These are phyloP conservation scores for Dactylorhiza incarnata DNA, from an alignment of 106 monocot species.

Conservation along the genomic window DNA sequence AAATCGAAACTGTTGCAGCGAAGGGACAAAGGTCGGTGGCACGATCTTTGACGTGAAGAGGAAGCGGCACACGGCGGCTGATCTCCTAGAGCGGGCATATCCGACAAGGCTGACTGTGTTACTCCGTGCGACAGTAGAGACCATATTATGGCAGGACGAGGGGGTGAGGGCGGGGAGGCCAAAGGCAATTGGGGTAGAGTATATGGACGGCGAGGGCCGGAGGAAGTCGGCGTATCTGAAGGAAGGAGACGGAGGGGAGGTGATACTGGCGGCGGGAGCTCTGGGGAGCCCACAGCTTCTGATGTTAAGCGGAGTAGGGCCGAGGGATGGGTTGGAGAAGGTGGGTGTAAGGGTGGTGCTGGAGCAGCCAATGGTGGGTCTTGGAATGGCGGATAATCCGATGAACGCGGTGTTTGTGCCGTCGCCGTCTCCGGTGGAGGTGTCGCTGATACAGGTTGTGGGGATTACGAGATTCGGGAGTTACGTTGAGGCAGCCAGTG, in stretches of 20 bases:
- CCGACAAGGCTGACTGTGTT: slow-evolving; percentile 32
- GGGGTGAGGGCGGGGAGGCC: slow-evolving; percentile 14
- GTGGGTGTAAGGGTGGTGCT: slow-evolving; percentile 31
- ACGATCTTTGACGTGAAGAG: slow-evolving; percentile 7
- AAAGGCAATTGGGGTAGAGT: slow-evolving; percentile 47
- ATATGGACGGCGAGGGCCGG: slow-evolving; percentile 32
- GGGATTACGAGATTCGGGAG: slow-evolving; percentile 51
- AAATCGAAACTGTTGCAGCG: no score
- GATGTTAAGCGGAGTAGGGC: slow-evolving; percentile 70
- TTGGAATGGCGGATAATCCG: slow-evolving; percentile 70
- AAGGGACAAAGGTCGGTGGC: slow-evolving; percentile 9
- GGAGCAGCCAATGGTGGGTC: slow-evolving; percentile 45
- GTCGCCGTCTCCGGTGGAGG: slow-evolving; percentile 43
- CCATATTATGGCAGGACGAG: slow-evolving; percentile 20
- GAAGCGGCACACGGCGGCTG: slow-evolving; percentile 33
- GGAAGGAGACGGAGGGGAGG: slow-evolving; percentile 24
- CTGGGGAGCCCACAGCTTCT: slow-evolving; percentile 73
- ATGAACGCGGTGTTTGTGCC: slow-evolving; percentile 75
- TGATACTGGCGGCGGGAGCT: slow-evolving; percentile 58
- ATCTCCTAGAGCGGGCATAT: slow-evolving; percentile 25
- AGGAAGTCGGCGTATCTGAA: slow-evolving; percentile 41
- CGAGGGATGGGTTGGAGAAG: slow-evolving; percentile 20
- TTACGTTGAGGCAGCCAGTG: slow-evolving; percentile 70
- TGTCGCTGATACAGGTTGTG: slow-evolving; percentile 62
- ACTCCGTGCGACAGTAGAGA: slow-evolving; percentile 37